Conservation (phyloP, 2,329 filamentous ascomycete species). For the Lecanoromycetidae sp. region DNA sequence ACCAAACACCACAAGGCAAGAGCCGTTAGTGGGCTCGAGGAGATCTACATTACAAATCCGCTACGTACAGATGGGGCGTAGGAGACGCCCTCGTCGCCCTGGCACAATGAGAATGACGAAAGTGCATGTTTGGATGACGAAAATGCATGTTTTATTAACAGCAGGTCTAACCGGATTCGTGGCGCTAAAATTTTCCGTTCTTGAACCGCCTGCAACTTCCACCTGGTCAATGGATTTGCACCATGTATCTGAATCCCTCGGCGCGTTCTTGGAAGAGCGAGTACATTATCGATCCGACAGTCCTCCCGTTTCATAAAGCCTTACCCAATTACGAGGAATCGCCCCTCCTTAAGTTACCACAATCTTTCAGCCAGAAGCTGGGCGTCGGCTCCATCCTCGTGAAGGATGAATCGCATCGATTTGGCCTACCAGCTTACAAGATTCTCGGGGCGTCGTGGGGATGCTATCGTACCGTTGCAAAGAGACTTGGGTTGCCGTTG, state of each 20-base stretch:
- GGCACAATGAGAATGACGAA: too few relatives aligned
- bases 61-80: too few relatives aligned
- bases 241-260: constrained; percentile 11
- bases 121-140: too few relatives aligned
- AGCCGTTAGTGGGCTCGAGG: too few relatives aligned
- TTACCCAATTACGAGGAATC: constrained; percentile 48
- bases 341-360: constrained; percentile 40
- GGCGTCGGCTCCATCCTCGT: constrained; percentile 47
- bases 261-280: background rate
- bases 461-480: constrained; percentile 45
- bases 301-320: constrained; percentile 41
- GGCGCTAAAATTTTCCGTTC: too few relatives aligned
- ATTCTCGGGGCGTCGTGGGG: constrained; percentile 71
- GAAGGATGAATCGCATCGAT: constrained; percentile 59
- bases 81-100: too few relatives aligned
- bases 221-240: too few relatives aligned
- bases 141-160: too few relatives aligned
- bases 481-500: constrained; percentile 33
- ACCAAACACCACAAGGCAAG: too few relatives aligned
- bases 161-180: too few relatives aligned
- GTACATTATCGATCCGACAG: background rate
- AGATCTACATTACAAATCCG: too few relatives aligned
- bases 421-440: constrained; percentile 65
- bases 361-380: constrained; percentile 43
- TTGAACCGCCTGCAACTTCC: too few relatives aligned